These are phyloP conservation scores for Zygnema circumcarinatum DNA, from an alignment of 139 green algal species.

Conservation along the genomic window DNA sequence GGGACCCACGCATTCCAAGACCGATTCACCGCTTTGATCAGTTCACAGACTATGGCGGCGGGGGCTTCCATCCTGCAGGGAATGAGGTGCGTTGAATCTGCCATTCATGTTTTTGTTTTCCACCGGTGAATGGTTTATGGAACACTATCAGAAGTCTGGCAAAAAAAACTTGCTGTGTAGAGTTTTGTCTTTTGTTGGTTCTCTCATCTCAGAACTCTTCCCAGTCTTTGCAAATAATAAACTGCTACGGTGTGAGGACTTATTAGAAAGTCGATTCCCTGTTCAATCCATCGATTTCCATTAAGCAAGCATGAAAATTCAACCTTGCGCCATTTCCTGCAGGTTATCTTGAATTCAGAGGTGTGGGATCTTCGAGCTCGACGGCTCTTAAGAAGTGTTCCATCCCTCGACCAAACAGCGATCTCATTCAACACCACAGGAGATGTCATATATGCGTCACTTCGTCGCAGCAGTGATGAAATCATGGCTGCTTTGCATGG, in stretches of 20 bases:
- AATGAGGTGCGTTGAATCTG: slow-evolving; percentile 63
- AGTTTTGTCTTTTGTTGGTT: no score
- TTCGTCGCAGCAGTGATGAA: slow-evolving; percentile 61
- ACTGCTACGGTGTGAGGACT: no score
- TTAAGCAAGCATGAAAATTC: no score
- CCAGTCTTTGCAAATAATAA: no score
- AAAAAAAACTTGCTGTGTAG: no score
- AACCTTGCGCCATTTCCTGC: no score
- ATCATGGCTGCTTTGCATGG: slow-evolving; percentile 34
- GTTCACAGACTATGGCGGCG: slow-evolving; percentile 68
- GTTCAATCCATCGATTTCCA: no score
- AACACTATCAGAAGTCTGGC: no score
- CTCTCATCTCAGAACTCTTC: no score
- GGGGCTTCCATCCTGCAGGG: slow-evolving; percentile 74
- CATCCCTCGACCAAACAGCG: slow-evolving; percentile 68
- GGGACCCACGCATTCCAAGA: slow-evolving; percentile 68
- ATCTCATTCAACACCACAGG: slow-evolving; percentile 65
- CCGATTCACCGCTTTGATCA: slow-evolving; percentile 75
- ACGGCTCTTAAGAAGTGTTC: slow-evolving; percentile 74
- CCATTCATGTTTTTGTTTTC: neutral
- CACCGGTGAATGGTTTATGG: no score
- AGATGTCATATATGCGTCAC: slow-evolving; percentile 64
- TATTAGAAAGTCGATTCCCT: no score
- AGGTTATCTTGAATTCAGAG: slow-evolving; percentile 76
- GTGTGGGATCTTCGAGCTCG: slow-evolving; percentile 78